phyloP scores from a whole-genome alignment of 2,329 filamentous ascomycete species.

The Aspergillus pseudoviridinutans region DNA sequence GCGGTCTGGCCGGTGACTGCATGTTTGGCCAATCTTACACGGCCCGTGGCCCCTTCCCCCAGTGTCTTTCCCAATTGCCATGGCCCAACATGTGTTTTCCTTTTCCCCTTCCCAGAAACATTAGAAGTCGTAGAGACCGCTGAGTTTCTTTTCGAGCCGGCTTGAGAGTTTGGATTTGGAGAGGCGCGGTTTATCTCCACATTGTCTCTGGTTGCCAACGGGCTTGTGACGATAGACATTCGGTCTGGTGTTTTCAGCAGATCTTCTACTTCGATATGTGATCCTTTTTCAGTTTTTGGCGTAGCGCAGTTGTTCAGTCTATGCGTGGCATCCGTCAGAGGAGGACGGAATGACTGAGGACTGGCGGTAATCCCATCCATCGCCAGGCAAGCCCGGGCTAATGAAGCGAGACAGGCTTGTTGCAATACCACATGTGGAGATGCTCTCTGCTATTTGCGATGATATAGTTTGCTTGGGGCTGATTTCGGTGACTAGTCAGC shows the following conservation, averaged over 20 bases:
- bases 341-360: conserved; percentile 27
- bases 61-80: conserved; percentile 90
- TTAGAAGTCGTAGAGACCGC: conserved; percentile 55
- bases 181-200: conserved; percentile 53
- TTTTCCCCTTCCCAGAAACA: conserved; percentile 50
- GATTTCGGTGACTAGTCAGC: neutral
- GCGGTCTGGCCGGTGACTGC: conserved; percentile 72
- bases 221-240: conserved; percentile 25
- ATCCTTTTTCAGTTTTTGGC: conserved; percentile 13
- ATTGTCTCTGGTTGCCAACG: conserved; percentile 21
- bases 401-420: conserved; percentile 8
- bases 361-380: conserved; percentile 18
- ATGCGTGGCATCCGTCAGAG: conserved; percentile 48
- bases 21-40: conserved; percentile 82
- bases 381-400: conserved; percentile 16
- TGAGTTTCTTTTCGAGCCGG: conserved; percentile 49
- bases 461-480: neutral
- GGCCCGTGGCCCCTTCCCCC: conserved; percentile 83
- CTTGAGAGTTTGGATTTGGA: conserved; percentile 46
- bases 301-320: conserved; percentile 45
- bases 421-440: conserved; percentile 2
- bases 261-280: conserved; percentile 10
- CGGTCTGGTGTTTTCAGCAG: conserved; percentile 20
- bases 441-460: too few species aligned
- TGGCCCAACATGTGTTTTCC: conserved; percentile 78